Conservation (phyloP, 1,284 basidiomycete species). For the Boletus smithii region DNA sequence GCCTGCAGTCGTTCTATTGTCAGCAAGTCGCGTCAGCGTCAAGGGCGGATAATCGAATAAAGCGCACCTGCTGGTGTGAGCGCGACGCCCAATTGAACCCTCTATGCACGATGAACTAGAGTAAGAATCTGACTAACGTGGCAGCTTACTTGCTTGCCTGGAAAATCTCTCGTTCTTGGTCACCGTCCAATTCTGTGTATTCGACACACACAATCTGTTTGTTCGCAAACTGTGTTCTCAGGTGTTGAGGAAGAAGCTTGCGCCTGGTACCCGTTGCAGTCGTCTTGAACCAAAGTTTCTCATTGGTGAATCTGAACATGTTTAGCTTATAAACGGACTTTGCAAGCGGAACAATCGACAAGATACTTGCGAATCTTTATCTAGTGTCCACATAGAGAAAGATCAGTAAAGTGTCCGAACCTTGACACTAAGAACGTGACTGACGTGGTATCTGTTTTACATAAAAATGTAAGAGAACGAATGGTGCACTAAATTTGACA, state of each 20-base stretch:
- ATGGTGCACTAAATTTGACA: background rate
- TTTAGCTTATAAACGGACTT: background rate
- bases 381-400: slow-evolving; percentile 18
- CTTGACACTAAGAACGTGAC: slow-evolving; percentile 16
- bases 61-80: slow-evolving; percentile 44
- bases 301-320: slow-evolving; percentile 32
- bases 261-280: slow-evolving; percentile 17
- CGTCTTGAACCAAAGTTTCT: slow-evolving; percentile 41
- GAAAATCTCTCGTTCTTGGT: slow-evolving; percentile 37
- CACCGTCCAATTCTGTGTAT: slow-evolving; percentile 39
- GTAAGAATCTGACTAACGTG: background rate
- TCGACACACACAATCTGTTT: slow-evolving; percentile 54
- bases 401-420: slow-evolving; percentile 6
- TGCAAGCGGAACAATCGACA: background rate
- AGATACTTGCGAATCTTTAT: slow-evolving; percentile 41
- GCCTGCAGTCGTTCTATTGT: slow-evolving; percentile 46
- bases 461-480: slow-evolving; percentile 1
- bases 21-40: background rate
- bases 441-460: slow-evolving; percentile 34
- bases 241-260: slow-evolving; percentile 28
- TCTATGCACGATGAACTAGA: slow-evolving; percentile 27
- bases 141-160: slow-evolving; percentile 24
- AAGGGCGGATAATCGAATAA: background rate
- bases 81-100: slow-evolving; percentile 39
- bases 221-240: slow-evolving; percentile 36